These are phyloP conservation scores for Chaetomiaceae sp. DNA, from an alignment of 2,329 filamentous ascomycete genomes.

Conservation along the genomic window DNA sequence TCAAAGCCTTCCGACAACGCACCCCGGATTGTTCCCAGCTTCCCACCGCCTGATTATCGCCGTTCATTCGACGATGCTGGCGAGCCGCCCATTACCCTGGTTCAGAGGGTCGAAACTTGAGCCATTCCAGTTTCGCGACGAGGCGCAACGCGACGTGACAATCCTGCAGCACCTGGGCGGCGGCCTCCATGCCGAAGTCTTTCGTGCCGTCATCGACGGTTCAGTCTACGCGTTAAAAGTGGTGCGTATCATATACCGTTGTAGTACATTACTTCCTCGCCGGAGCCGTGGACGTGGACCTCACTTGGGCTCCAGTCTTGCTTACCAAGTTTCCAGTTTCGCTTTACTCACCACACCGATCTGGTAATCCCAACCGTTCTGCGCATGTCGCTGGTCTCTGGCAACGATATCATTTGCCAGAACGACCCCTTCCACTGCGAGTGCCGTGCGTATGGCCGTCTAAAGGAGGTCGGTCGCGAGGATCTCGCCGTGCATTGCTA, in stretches of 20 bases:
- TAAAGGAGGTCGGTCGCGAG: conserved; percentile 25
- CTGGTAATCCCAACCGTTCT: too few relatives aligned
- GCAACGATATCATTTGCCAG: background rate
- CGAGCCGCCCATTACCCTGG: background rate
- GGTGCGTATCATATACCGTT: too few relatives aligned
- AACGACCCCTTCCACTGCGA: conserved; percentile 27
- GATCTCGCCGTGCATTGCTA: conserved; percentile 25
- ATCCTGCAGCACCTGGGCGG: conserved; percentile 19
- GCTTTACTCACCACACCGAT: background rate
- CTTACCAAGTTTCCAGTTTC: background rate
- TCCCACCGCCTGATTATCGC: too few relatives aligned
- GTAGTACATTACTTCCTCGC: background rate
- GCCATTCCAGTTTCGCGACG: conserved; percentile 24
- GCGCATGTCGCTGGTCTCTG: background rate
- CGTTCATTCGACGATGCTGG: background rate
- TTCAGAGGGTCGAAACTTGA: conserved; percentile 23
- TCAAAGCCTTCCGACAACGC: too few relatives aligned
- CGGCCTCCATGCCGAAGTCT: conserved; percentile 20
- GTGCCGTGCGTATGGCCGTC: conserved; percentile 4
- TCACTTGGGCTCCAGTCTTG: too few relatives aligned
- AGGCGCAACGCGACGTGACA: conserved; percentile 22
- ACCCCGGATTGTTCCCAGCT: too few relatives aligned
- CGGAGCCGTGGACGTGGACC: too few relatives aligned
- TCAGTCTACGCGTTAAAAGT: conserved; percentile 24
- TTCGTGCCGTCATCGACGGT: conserved; percentile 18